Percentiles rank a stretch among this genome's conserved stretches.
phyloP scores from a whole-genome alignment of 2,329 filamentous ascomycete genomes.

The Dactylonectria estremocensis region DNA sequence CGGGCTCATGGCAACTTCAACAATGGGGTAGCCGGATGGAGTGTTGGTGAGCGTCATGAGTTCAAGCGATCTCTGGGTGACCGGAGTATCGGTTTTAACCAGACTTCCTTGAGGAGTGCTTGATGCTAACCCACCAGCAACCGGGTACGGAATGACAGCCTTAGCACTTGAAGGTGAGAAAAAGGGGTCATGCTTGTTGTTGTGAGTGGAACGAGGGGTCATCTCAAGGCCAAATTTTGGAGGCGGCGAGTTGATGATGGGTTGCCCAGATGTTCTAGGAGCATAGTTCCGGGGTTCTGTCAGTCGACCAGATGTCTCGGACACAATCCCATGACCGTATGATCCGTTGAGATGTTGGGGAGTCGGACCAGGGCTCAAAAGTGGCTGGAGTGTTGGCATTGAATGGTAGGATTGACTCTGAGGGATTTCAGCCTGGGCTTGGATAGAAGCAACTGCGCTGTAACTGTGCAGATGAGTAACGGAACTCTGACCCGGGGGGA shows the following conservation, averaged over 20 bases:
- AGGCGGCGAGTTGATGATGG: slow-evolving; percentile 50
- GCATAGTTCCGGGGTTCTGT: slow-evolving; percentile 62
- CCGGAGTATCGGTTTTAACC: neutral
- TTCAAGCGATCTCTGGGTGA: slow-evolving; percentile 53
- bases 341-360: slow-evolving; percentile 31
- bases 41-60: slow-evolving; percentile 57
- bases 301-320: slow-evolving; percentile 42
- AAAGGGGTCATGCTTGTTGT: slow-evolving; percentile 39
- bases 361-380: slow-evolving; percentile 39
- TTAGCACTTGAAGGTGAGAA: slow-evolving; percentile 6
- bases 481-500: slow-evolving; percentile 13
- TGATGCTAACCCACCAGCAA: neutral
- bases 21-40: slow-evolving; percentile 52
- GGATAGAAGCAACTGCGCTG: slow-evolving; percentile 15
- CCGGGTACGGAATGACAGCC: slow-evolving; percentile 3
- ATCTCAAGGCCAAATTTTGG: slow-evolving; percentile 56
- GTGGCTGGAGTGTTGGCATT: slow-evolving; percentile 21
- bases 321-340: slow-evolving; percentile 16
- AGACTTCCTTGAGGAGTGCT: slow-evolving; percentile 1
- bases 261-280: slow-evolving; percentile 51
- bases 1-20: slow-evolving; percentile 54
- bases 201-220: slow-evolving; percentile 14
- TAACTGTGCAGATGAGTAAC: slow-evolving; percentile 16
- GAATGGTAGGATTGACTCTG: slow-evolving; percentile 26
- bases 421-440: slow-evolving; percentile 17